phyloP scores from a whole-genome alignment of 306 rosid species.

The Prosopis cineraria region DNA sequence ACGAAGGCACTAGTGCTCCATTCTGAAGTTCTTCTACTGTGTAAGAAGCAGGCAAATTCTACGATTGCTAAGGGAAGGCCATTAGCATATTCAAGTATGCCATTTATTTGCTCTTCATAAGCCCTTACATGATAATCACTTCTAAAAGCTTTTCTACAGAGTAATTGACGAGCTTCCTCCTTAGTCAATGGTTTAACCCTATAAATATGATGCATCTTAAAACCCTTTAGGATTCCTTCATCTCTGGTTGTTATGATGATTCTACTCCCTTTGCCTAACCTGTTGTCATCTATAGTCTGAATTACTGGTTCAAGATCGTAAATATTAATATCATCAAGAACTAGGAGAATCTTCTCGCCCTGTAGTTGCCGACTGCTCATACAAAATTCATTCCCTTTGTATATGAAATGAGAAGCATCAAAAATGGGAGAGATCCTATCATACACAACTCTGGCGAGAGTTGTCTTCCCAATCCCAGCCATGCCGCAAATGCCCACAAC shows the following conservation, averaged over 20 bases:
- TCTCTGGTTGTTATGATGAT: not conserved
- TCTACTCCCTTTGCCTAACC: not conserved
- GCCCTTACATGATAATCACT: not conserved
- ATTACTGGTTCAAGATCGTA: not conserved
- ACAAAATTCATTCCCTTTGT: not conserved
- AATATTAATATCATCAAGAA: not conserved
- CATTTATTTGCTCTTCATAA: not conserved
- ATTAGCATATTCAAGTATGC: not conserved
- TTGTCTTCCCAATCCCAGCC: not conserved
- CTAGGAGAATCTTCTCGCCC: not conserved
- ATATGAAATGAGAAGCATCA: not conserved
- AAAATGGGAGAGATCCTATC: not conserved
- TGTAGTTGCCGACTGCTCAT: not conserved
- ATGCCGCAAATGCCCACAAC: not conserved
- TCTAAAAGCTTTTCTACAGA: not conserved
- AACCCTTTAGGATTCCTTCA: not conserved
- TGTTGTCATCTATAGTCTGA: not conserved
- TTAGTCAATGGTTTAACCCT: not conserved
- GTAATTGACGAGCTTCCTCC: not conserved
- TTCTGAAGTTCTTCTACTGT: not conserved
- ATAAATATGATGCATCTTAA: not conserved
- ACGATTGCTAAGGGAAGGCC: not conserved
- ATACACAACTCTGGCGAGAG: not conserved
- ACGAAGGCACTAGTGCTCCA: not conserved
- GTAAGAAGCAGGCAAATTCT: not conserved